These are phyloP conservation scores for Amauroascus niger DNA, from an alignment of 2,329 filamentous ascomycete genomes.

Conservation along the genomic window DNA sequence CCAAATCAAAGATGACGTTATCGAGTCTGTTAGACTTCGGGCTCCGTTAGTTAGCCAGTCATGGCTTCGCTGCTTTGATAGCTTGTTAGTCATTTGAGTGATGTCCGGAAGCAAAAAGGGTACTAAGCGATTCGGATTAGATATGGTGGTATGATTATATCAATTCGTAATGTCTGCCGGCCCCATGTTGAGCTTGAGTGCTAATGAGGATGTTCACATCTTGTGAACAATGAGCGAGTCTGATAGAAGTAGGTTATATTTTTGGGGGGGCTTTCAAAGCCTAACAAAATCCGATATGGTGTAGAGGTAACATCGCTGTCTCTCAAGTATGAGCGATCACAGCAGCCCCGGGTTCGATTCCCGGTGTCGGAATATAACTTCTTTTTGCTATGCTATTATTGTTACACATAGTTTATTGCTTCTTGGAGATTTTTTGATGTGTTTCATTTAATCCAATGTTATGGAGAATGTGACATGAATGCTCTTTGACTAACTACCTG, in stretches of 20 bases:
- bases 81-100: not conserved
- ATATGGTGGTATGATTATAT: too few species aligned
- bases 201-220: not conserved
- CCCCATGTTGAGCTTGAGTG: not conserved
- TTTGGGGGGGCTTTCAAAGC: too few species aligned
- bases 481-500: too few species aligned
- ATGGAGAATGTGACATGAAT: too few species aligned
- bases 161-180: not conserved
- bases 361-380: slow-evolving; percentile 1
- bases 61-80: too few species aligned
- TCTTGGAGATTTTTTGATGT: too few species aligned
- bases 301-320: slow-evolving; percentile 7
- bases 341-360: slow-evolving; percentile 7
- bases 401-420: too few species aligned
- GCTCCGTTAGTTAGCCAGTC: not conserved
- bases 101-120: too few species aligned
- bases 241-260: too few species aligned
- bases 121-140: too few species aligned
- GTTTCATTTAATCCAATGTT: too few species aligned
- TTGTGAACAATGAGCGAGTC: too few species aligned
- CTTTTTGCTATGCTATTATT: not conserved
- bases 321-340: not conserved
- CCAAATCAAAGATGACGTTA: not conserved
- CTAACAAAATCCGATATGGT: slow-evolving; percentile 5
- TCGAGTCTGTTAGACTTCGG: not conserved